These are phyloP conservation scores for Leccinum obscurum DNA, from an alignment of 768 basidiomycete species.

Conservation along the genomic window DNA sequence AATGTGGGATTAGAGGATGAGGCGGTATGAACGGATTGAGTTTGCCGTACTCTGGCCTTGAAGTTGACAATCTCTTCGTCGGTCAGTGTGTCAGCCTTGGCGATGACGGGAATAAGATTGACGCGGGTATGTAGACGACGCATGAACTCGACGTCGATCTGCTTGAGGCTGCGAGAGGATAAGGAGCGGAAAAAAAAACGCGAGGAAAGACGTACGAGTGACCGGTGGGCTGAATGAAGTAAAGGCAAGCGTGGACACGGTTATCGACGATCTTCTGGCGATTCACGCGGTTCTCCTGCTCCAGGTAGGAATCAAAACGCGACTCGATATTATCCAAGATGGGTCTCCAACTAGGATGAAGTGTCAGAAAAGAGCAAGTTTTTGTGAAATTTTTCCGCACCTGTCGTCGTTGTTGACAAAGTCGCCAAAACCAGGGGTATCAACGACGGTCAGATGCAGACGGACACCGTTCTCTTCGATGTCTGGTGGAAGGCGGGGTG, in stretches of 20 bases:
- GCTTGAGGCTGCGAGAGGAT: conserved; percentile 71
- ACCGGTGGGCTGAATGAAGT: conserved; percentile 98
- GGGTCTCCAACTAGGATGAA: conserved; percentile 83
- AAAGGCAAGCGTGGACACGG: conserved; percentile 96
- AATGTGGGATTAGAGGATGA: conserved; percentile 4
- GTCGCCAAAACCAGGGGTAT: conserved; percentile 98
- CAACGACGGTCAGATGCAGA: conserved; percentile 96
- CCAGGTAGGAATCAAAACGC: conserved; percentile 95
- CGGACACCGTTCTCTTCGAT: conserved; percentile 99
- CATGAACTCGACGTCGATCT: conserved; percentile 99
- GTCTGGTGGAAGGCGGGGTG: conserved; percentile 53
- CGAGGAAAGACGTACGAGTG: conserved; percentile 70
- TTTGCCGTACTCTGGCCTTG: conserved; percentile 76
- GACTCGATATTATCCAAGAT: conserved; percentile 98
- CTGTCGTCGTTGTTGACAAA: conserved; percentile 99
- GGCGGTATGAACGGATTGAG: background rate
- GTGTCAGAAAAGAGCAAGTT: conserved; percentile 17
- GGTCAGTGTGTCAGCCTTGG: conserved; percentile 96
- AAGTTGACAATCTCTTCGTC: conserved; percentile 93
- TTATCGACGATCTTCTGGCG: conserved; percentile 92
- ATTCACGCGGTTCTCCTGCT: conserved; percentile 99
- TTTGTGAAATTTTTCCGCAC: conserved; percentile 41
- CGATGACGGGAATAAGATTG: conserved; percentile 98
- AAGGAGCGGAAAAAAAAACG: background rate
- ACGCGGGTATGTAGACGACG: conserved; percentile 94